Percentiles rank a stretch among this genome's conserved stretches.
Conservation (phyloP, 1,284 basidiomycete species). For the Earliella scabrosa region DNA sequence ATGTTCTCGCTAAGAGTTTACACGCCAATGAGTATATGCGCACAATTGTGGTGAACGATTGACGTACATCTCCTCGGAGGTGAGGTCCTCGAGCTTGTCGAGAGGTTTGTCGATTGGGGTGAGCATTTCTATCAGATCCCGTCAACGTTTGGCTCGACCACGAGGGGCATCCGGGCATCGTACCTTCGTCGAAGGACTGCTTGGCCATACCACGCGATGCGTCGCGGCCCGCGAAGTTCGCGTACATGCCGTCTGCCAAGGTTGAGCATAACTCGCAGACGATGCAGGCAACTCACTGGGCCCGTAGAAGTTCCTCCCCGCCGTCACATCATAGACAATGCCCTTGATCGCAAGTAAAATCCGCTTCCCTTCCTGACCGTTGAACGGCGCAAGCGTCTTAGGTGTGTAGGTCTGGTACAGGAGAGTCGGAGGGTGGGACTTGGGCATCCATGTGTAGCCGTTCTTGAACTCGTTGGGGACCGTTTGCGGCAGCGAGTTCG, state of each 20-base stretch:
- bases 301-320: conserved; percentile 90
- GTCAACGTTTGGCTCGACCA: not conserved
- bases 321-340: conserved; percentile 90
- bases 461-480: conserved; percentile 75
- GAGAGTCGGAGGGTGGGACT: conserved; percentile 75
- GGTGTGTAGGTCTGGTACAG: conserved; percentile 81
- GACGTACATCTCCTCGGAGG: conserved; percentile 81
- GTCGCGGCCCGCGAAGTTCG: conserved; percentile 95
- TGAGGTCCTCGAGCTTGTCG: conserved; percentile 82
- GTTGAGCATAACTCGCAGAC: not conserved
- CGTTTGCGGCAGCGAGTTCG: conserved; percentile 48
- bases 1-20: conserved; percentile 76
- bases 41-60: not conserved
- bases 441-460: conserved; percentile 87
- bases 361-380: conserved; percentile 68
- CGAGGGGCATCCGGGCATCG: conserved; percentile 29
- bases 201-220: conserved; percentile 96
- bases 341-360: conserved; percentile 89
- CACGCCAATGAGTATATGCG: conserved; percentile 11
- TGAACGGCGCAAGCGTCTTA: conserved; percentile 69
- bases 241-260: conserved; percentile 86
- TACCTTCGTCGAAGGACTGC: conserved; percentile 91
- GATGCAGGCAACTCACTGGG: conserved; percentile 65
- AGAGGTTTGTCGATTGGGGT: conserved; percentile 86
- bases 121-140: conserved; percentile 73